Percentiles rank a stretch among this genome's conserved stretches.
phyloP scores from a whole-genome alignment of 495 filamentous ascomycete species.

The Usnea hakonensis region DNA sequence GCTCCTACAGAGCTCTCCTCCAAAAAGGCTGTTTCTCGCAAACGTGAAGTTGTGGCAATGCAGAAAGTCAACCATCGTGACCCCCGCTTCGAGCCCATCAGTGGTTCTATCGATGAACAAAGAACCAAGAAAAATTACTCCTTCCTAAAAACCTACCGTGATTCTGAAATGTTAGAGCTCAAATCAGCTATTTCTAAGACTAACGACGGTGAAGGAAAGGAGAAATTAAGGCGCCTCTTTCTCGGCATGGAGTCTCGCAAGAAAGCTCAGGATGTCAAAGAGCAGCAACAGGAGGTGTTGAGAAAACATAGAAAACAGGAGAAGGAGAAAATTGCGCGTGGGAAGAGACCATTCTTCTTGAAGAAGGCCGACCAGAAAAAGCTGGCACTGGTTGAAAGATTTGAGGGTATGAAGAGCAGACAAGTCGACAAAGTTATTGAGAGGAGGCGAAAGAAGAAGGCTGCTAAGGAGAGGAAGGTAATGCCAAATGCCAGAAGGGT shows the following conservation, averaged over 20 bases:
- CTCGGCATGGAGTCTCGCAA: conserved; percentile 61
- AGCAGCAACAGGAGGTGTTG: conserved; percentile 56
- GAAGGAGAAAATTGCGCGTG: conserved; percentile 71
- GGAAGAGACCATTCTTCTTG: conserved; percentile 88
- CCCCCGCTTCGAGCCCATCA: conserved; percentile 70
- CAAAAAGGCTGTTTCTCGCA: conserved; percentile 73
- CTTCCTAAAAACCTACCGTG: conserved; percentile 80
- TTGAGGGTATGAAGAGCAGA: conserved; percentile 67
- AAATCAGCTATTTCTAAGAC: conserved; percentile 55
- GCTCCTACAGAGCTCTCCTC: conserved; percentile 73
- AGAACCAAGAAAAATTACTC: conserved; percentile 61
- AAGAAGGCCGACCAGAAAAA: conserved; percentile 90
- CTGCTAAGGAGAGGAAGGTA: conserved; percentile 69
- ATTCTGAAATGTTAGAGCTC: conserved; percentile 67
- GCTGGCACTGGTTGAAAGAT: conserved; percentile 67
- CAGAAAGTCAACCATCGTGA: conserved; percentile 51
- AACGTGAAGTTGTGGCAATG: conserved; percentile 56
- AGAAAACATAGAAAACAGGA: conserved; percentile 71
- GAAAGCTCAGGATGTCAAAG: conserved; percentile 58
- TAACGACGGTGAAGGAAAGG: conserved; percentile 53
- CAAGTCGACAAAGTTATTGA: conserved; percentile 75
- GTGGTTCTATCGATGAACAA: conserved; percentile 43
- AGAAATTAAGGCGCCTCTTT: conserved; percentile 58
- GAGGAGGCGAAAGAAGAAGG: conserved; percentile 74
- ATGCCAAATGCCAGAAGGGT: conserved; percentile 62